Conservation (phyloP, 2,329 filamentous ascomycete genomes). For the Pseudogymnoascus destructans region DNA sequence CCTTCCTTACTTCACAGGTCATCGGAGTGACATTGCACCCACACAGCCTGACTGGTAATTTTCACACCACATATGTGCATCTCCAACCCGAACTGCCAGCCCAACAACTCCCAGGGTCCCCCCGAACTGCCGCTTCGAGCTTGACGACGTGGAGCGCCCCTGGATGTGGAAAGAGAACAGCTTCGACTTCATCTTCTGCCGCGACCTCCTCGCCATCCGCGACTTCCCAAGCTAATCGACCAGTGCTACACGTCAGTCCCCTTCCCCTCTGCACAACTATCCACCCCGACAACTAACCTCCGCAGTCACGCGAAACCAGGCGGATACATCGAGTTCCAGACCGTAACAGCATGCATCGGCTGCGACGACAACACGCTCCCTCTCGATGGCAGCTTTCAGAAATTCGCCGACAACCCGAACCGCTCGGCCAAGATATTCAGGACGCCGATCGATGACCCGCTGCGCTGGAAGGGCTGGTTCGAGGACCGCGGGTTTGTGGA, state of each 20-base stretch:
- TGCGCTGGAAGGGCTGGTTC: slow-evolving; percentile 26
- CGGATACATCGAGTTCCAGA: slow-evolving; percentile 15
- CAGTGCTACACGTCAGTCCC: slow-evolving; percentile 12
- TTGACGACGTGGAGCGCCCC: slow-evolving; percentile 24
- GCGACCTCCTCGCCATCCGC: slow-evolving; percentile 11
- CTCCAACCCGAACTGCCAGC: neutral
- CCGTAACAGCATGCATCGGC: neutral
- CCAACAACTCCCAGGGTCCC: slow-evolving; percentile 14
- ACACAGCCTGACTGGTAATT: slow-evolving; percentile 13
- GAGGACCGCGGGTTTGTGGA: slow-evolving; percentile 40
- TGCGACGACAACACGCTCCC: slow-evolving; percentile 14
- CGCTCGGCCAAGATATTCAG: neutral
- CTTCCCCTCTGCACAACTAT: neutral
- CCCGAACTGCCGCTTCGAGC: slow-evolving; percentile 21
- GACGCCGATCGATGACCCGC: slow-evolving; percentile 10
- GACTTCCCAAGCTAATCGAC: slow-evolving; percentile 12
- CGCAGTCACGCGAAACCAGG: slow-evolving; percentile 14
- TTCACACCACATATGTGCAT: neutral
- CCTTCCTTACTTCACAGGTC: neutral
- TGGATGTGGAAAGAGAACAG: slow-evolving; percentile 11
- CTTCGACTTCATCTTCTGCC: slow-evolving; percentile 7
- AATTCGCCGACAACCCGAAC: slow-evolving; percentile 5
- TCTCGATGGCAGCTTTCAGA: neutral
- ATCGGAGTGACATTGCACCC: slow-evolving; percentile 11
- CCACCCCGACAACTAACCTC: neutral